Percentiles rank a stretch among this genome's conserved stretches.
phyloP scores from a whole-genome alignment of 768 basidiomycete species.

The Termitomyces sp. region DNA sequence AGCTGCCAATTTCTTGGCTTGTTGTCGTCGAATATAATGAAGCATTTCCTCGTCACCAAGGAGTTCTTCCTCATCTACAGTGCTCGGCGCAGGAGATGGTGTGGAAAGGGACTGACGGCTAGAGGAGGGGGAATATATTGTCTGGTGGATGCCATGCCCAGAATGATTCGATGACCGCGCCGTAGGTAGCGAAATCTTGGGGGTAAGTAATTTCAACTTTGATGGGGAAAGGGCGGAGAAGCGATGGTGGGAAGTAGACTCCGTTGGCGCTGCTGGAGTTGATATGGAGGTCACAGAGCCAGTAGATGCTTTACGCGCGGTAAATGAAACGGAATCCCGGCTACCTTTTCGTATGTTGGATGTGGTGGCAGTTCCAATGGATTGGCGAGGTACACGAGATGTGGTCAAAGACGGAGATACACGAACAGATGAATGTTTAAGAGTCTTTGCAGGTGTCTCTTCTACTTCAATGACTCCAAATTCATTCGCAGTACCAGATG shows the following conservation, averaged over 20 bases:
- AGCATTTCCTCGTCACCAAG: conserved; percentile 97
- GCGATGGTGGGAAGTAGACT: conserved; percentile 43
- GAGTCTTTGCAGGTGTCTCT: conserved; percentile 40
- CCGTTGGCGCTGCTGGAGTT: conserved; percentile 44
- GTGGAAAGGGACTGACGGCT: conserved; percentile 77
- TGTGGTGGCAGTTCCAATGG: conserved; percentile 40
- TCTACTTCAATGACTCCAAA: conserved; percentile 80
- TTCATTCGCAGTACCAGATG: conserved; percentile 59
- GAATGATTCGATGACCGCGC: conserved; percentile 48
- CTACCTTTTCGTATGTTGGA: conserved; percentile 60
- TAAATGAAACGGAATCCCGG: conserved; percentile 79
- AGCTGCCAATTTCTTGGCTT: conserved; percentile 79
- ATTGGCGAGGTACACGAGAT: conserved; percentile 67
- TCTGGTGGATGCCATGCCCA: conserved; percentile 47
- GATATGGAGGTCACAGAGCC: conserved; percentile 72
- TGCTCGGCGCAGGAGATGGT: conserved; percentile 77
- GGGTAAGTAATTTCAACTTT: conserved; percentile 76
- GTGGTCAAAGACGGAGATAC: conserved; percentile 59
- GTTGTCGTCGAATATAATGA: conserved; percentile 87
- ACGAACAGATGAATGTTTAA: conserved; percentile 56
- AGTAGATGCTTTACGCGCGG: conserved; percentile 78
- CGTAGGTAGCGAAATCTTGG: conserved; percentile 66
- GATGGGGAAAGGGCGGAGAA: conserved; percentile 86
- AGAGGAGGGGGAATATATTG: conserved; percentile 59
- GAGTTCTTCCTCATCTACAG: conserved; percentile 81